A percentile compares a stretch with the other conserved stretches of the same genome.
Conservation (phyloP, 805 yeast genomes). For the Kuraishia capsulata region DNA sequence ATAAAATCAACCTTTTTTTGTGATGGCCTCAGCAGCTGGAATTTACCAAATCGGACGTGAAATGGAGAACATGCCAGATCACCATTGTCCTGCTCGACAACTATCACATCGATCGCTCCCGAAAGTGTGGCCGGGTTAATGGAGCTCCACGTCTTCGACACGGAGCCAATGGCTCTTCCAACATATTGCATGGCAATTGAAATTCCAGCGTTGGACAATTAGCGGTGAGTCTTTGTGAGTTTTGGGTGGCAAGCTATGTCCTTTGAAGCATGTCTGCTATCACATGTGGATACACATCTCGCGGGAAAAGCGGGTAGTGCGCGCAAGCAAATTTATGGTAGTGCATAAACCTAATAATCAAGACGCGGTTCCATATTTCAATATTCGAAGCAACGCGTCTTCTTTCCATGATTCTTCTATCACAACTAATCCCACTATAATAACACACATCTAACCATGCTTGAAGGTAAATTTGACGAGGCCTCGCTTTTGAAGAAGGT, state of each 20-base stretch:
- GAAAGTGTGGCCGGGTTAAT: constrained; percentile 92
- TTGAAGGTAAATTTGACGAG: constrained; percentile 95
- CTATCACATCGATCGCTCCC: constrained; percentile 96
- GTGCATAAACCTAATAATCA: no score
- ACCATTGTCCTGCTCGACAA: constrained; percentile 81
- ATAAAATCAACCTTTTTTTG: constrained; percentile 88
- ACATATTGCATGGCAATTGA: constrained; percentile 94
- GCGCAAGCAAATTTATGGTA: no score
- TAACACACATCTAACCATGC: constrained; percentile 38
- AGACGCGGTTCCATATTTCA: no score
- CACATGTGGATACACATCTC: no score
- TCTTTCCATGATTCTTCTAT: no score
- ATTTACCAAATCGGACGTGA: constrained; percentile 93
- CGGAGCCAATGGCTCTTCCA: constrained; percentile 90
- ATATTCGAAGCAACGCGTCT: no score
- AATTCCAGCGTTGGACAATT: no score
- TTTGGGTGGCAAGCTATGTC: background rate
- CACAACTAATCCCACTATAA: no score
- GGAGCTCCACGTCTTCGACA: constrained; percentile 95
- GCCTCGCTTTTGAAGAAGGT: constrained; percentile 83
- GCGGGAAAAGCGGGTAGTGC: no score
- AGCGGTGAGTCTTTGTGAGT: background rate
- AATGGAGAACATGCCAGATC: constrained; percentile 79
- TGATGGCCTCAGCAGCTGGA: constrained; percentile 85
- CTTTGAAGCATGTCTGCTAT: no score